A percentile compares a stretch with the other conserved stretches of the same genome.
Evolutionary conservation across 192 early-diverging fungal species (phyloP).

Genomic region (Entomortierella chlamydospora): DNA sequence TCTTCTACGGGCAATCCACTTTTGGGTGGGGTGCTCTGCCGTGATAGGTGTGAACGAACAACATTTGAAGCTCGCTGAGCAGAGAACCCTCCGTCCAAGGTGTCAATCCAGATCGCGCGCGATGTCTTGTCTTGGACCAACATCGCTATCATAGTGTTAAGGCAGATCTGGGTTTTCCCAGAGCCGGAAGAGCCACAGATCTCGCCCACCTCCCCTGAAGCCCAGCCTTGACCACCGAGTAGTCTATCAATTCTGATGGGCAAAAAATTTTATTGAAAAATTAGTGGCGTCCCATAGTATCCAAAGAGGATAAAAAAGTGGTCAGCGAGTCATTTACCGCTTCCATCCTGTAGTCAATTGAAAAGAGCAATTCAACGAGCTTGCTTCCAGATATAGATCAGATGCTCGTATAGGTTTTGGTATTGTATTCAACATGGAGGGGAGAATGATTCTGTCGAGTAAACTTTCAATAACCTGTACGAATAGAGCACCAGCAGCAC

Average conservation of each 20-base stretch:
- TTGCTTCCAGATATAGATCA: conserved; percentile 2
- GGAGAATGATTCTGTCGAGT: conserved; percentile 29
- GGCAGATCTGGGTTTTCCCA: conserved; percentile 36
- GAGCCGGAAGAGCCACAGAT: conserved; percentile 19
- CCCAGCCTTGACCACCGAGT: conserved; percentile 31
- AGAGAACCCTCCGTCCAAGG: conserved; percentile 29
- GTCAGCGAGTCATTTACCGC: conserved; percentile 1
- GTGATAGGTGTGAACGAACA: not conserved
- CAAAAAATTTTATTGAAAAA: not conserved
- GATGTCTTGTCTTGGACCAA: conserved; percentile 4
- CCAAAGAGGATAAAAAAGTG: not conserved
- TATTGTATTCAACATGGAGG: conserved; percentile 7
- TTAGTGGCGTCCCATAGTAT: not conserved
- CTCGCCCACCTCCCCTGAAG: conserved; percentile 33
- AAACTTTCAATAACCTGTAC: conserved; percentile 48
- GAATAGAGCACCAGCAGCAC: too few relatives aligned
- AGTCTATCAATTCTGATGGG: conserved; percentile 18
- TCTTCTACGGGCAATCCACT: not conserved
- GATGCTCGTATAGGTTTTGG: conserved; percentile 17
- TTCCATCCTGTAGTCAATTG: conserved; percentile 27
- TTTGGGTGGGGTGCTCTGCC: not conserved
- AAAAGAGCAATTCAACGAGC: not conserved
- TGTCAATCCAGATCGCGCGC: conserved; percentile 39
- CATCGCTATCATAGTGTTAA: conserved; percentile 13
- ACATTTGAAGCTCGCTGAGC: conserved; percentile 17